Conservation (phyloP, 441 rosid genomes). For the Adansonia grandidieri region DNA sequence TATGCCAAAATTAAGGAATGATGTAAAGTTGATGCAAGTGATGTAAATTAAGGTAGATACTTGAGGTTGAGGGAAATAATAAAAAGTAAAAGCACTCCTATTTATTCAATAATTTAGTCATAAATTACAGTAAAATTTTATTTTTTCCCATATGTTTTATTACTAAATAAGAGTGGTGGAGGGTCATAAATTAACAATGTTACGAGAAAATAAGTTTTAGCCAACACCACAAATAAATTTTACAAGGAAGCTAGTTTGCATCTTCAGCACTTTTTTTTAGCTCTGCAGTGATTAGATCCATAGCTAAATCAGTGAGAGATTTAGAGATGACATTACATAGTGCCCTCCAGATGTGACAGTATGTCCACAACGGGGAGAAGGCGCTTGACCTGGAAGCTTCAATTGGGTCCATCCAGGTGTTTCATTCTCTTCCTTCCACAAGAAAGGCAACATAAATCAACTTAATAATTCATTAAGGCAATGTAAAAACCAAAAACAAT, state of each 20-base stretch:
- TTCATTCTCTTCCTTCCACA: slow-evolving; percentile 94
- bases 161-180: not conserved
- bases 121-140: not conserved
- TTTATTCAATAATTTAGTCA: not conserved
- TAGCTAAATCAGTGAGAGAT: slow-evolving; percentile 27
- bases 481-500: slow-evolving; percentile 9
- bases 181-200: slow-evolving; percentile 6
- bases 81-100: not conserved
- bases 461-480: slow-evolving; percentile 34
- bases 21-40: not conserved
- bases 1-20: not conserved
- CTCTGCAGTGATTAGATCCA: slow-evolving; percentile 1
- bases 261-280: slow-evolving; percentile 8
- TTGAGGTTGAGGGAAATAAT: not conserved
- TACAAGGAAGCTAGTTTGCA: not conserved
- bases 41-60: not conserved
- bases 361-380: slow-evolving; percentile 96
- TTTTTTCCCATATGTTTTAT: not conserved
- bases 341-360: slow-evolving; percentile 92
- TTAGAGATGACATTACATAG: slow-evolving; percentile 60
- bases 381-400: slow-evolving; percentile 99
- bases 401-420: slow-evolving; percentile 98
- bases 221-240: not conserved
- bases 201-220: not conserved
- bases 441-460: slow-evolving; percentile 49